Conservation (phyloP, 768 basidiomycete species). For the Boletus vermiculosoides region DNA sequence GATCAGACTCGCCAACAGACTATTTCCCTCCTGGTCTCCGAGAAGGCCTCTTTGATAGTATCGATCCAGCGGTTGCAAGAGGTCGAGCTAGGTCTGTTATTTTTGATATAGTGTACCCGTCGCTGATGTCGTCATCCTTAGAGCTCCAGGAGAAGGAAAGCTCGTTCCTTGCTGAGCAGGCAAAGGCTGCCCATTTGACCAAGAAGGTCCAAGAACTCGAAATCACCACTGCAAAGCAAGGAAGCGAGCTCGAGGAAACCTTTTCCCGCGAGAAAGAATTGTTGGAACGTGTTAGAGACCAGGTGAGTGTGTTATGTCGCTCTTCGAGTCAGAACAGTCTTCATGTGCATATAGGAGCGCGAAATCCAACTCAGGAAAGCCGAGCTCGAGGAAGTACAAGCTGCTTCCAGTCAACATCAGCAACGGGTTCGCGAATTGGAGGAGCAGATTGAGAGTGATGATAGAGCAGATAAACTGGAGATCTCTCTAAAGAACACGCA, state of each 20-base stretch:
- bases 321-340: neutral
- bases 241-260: constrained; percentile 40
- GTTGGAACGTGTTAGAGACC: constrained; percentile 28
- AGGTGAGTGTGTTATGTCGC: constrained; percentile 28
- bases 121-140: constrained; percentile 21
- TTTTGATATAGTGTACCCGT: neutral
- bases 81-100: constrained; percentile 58
- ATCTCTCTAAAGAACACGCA: constrained; percentile 73
- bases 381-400: constrained; percentile 49
- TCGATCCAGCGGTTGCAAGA: constrained; percentile 58
- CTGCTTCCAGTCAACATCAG: constrained; percentile 52
- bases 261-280: constrained; percentile 53
- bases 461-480: constrained; percentile 74
- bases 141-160: constrained; percentile 45
- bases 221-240: constrained; percentile 36
- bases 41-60: constrained; percentile 60
- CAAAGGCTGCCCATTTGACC: constrained; percentile 39
- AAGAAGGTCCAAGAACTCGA: constrained; percentile 45
- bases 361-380: constrained; percentile 66
- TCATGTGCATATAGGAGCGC: constrained; percentile 53
- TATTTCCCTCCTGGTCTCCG: constrained; percentile 73
- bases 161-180: constrained; percentile 43
- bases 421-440: constrained; percentile 68
- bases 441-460: constrained; percentile 81
- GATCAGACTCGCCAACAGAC: constrained; percentile 66